Percentiles rank a stretch among this genome's conserved stretches.
These are phyloP conservation scores for Candida multigemmis DNA, from an alignment of 805 yeast species.

Conservation along the genomic window DNA sequence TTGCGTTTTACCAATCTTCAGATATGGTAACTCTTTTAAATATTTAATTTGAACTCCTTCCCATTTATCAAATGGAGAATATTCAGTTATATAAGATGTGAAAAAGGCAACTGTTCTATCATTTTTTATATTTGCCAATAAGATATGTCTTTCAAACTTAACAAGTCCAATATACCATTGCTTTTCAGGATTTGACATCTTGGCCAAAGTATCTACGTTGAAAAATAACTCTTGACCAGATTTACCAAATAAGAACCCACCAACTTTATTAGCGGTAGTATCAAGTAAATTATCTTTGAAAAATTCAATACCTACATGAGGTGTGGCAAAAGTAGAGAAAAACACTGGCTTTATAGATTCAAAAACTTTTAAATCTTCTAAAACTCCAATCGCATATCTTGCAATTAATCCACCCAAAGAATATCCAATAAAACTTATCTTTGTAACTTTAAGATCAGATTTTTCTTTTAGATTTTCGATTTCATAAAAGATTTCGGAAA, in stretches of 20 bases:
- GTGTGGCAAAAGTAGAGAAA: constrained; percentile 35
- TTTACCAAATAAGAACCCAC: constrained; percentile 25
- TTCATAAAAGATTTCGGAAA: constrained; percentile 29
- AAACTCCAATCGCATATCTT: constrained; percentile 66
- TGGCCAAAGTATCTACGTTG: constrained; percentile 34
- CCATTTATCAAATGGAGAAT: constrained; percentile 58
- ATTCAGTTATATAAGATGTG: constrained; percentile 68
- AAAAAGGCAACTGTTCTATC: constrained; percentile 86
- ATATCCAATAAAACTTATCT: constrained; percentile 76
- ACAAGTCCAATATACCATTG: constrained; percentile 46
- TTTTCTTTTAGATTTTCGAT: constrained; percentile 26
- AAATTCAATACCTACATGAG: constrained; percentile 34
- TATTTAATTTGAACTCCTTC: constrained; percentile 38
- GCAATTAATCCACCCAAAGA: constrained; percentile 84
- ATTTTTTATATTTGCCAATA: constrained; percentile 68
- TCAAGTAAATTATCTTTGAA: constrained; percentile 24
- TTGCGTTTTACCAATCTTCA: constrained; percentile 24
- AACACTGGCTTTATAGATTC: constrained; percentile 26
- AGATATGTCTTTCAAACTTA: constrained; percentile 45
- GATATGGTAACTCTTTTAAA: constrained; percentile 35
- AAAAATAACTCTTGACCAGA: constrained; percentile 27
- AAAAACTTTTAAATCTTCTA: constrained; percentile 25
- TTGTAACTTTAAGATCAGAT: constrained; percentile 33
- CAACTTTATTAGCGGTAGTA: constrained; percentile 19
- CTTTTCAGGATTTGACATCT: constrained; percentile 44